These are phyloP conservation scores for Curvularia eragrostidis DNA, from an alignment of 2,329 filamentous ascomycete species.

Conservation along the genomic window DNA sequence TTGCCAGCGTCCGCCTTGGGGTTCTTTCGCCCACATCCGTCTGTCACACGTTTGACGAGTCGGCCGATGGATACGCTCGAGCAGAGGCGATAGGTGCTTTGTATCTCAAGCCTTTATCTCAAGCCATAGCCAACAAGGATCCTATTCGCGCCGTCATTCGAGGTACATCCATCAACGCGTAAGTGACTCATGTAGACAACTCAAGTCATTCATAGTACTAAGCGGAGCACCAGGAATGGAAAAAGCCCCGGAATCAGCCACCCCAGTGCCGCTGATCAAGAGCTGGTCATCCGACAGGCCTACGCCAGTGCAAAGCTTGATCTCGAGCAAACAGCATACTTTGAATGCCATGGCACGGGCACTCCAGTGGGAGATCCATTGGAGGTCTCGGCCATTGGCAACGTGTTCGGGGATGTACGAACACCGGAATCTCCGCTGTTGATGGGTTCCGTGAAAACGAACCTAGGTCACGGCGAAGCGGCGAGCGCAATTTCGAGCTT, in stretches of 20 bases:
- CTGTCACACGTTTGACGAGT: constrained; percentile 27
- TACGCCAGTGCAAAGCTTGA: background rate
- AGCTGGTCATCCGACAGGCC: background rate
- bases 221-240: constrained; percentile 29
- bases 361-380: background rate
- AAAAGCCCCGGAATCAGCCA: background rate
- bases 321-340: background rate
- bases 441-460: background rate
- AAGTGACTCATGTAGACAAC: too few relatives aligned
- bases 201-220: too few relatives aligned
- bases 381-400: background rate
- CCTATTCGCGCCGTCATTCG: too few relatives aligned
- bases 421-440: background rate
- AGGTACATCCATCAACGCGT: too few relatives aligned
- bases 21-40: background rate
- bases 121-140: constrained; percentile 38
- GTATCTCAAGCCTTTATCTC: constrained; percentile 36
- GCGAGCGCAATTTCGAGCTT: constrained; percentile 32
- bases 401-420: background rate
- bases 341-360: background rate
- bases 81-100: constrained; percentile 39
- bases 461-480: constrained; percentile 19
- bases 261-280: background rate
- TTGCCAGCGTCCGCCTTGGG: constrained; percentile 6
- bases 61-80: constrained; percentile 33